Percentiles rank a stretch among this genome's conserved stretches.
These are phyloP conservation scores for Mortierella sp. DNA, from an alignment of 371 early-diverging fungal species.

Conservation along the genomic window DNA sequence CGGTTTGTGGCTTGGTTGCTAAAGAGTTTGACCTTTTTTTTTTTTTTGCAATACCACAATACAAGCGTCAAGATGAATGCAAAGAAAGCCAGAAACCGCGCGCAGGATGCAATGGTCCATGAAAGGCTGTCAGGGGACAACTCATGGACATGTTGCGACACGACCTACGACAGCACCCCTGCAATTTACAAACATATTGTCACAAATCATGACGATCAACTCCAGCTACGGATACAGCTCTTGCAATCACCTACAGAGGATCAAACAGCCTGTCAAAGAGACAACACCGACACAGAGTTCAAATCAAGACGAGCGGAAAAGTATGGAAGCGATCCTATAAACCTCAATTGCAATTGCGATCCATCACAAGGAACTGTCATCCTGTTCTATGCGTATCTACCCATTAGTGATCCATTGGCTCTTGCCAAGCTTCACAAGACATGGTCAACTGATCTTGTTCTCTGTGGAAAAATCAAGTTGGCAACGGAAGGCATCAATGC, in stretches of 20 bases:
- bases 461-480: constrained; percentile 77
- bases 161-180: constrained; percentile 13
- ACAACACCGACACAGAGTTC: constrained; percentile 18
- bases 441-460: constrained; percentile 47
- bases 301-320: constrained; percentile 45
- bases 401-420: constrained; percentile 57
- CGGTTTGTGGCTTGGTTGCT: constrained; percentile 7
- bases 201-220: constrained; percentile 20
- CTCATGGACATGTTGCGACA: constrained; percentile 41
- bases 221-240: constrained; percentile 14
- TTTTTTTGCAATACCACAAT: constrained; percentile 1
- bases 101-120: constrained; percentile 31
- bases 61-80: constrained; percentile 11
- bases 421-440: constrained; percentile 62
- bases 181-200: constrained; percentile 42
- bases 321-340: constrained; percentile 51
- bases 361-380: constrained; percentile 62
- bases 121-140: constrained; percentile 24
- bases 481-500: constrained; percentile 76
- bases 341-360: constrained; percentile 36
- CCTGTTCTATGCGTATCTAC: constrained; percentile 70
- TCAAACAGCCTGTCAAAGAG: background rate
- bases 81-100: constrained; percentile 35
- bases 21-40: background rate
- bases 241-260: background rate